Percentiles rank a stretch among this genome's conserved stretches.
phyloP scores from a whole-genome alignment of 257 asterid species.

The Rhazya stricta region DNA sequence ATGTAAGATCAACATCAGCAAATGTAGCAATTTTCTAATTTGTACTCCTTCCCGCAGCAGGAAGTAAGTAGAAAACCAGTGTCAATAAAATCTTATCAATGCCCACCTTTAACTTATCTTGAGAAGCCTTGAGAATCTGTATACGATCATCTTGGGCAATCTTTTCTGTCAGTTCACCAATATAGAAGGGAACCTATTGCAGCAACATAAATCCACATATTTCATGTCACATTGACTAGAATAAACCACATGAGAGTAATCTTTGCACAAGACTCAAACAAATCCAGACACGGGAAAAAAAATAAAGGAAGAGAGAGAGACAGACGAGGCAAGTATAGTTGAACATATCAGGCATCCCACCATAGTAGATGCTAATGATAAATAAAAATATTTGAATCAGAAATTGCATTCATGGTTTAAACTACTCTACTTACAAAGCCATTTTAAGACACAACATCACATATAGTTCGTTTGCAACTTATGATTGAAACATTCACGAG shows the following conservation, averaged over 20 bases:
- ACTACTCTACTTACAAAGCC: not conserved
- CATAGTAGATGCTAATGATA: not conserved
- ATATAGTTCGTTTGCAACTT: not conserved
- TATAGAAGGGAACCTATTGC: slow-evolving; percentile 75
- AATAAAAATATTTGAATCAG: not conserved
- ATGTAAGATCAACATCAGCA: not conserved
- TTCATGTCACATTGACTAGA: not conserved
- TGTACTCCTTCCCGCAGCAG: not conserved
- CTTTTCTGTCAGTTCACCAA: slow-evolving; percentile 77
- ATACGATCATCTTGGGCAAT: slow-evolving; percentile 61
- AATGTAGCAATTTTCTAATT: not conserved
- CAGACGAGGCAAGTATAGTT: not conserved
- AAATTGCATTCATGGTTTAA: not conserved
- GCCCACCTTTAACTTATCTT: slow-evolving; percentile 70
- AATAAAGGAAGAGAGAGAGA: not conserved
- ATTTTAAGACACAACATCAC: not conserved
- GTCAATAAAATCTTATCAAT: slow-evolving; percentile 4
- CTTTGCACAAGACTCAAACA: not conserved
- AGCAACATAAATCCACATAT: not conserved
- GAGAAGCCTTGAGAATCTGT: slow-evolving; percentile 61
- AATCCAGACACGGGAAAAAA: not conserved
- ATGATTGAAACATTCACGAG: not conserved
- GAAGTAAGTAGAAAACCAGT: not conserved
- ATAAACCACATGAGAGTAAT: not conserved
- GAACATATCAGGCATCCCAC: not conserved